These are phyloP conservation scores for Wickerhamiella domercqiae DNA, from an alignment of 805 yeast genomes.

Conservation along the genomic window DNA sequence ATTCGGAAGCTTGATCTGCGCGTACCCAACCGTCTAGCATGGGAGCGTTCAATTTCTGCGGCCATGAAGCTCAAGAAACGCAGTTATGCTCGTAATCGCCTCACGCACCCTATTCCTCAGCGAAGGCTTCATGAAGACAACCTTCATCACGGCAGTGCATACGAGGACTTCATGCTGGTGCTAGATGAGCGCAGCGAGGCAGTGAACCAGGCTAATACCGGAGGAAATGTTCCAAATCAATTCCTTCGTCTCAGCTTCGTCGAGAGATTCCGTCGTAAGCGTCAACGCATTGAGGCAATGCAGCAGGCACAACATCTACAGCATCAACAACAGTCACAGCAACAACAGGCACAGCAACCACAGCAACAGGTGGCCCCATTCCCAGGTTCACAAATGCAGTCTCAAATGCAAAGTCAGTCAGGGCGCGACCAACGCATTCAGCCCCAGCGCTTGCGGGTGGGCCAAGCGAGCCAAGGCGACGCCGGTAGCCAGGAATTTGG, in stretches of 20 bases:
- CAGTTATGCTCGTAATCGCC: conserved; percentile 13
- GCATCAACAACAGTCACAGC: conserved; percentile 7
- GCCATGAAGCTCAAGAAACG: background rate
- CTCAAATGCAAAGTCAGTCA: conserved; percentile 15
- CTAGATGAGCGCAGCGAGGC: conserved; percentile 27
- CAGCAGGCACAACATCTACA: background rate
- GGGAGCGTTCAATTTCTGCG: conserved; percentile 26
- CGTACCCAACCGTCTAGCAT: conserved; percentile 34
- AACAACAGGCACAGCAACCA: conserved; percentile 19
- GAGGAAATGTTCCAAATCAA: conserved; percentile 31
- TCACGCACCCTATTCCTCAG: conserved; percentile 25
- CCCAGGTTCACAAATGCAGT: conserved; percentile 21
- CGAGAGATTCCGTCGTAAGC: conserved; percentile 63
- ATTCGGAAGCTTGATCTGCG: conserved; percentile 61
- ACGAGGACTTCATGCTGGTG: conserved; percentile 80
- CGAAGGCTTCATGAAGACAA: conserved; percentile 49
- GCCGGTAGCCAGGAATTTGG: conserved; percentile 1
- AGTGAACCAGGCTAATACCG: conserved; percentile 11
- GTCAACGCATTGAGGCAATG: background rate
- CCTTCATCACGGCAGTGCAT: conserved; percentile 66
- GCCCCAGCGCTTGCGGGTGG: no score
- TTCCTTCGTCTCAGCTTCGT: conserved; percentile 78
- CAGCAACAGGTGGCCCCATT: conserved; percentile 9
- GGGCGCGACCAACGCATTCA: conserved; percentile 7
- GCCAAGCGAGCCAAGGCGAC: no score